These are phyloP conservation scores for Candida montana DNA, from an alignment of 805 yeast genomes.

Conservation along the genomic window DNA sequence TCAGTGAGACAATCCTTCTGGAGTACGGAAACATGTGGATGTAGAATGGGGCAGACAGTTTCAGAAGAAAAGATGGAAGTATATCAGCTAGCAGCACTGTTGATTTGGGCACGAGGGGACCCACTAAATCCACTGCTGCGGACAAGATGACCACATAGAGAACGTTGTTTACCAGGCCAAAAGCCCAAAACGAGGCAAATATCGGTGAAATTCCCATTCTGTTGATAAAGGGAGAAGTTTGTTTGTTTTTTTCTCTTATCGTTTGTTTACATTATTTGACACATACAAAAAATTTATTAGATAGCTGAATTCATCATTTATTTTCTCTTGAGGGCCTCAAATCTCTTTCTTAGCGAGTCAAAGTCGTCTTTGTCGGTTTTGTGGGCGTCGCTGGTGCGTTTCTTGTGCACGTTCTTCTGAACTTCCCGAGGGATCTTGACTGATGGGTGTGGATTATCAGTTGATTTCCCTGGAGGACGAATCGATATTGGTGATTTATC, in stretches of 20 bases:
- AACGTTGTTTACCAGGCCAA: slow-evolving; percentile 85
- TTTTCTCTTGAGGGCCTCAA: slow-evolving; percentile 64
- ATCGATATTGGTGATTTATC: slow-evolving; percentile 36
- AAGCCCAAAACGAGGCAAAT: slow-evolving; percentile 63
- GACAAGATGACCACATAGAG: slow-evolving; percentile 86
- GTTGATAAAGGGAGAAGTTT: no score
- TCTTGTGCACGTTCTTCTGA: slow-evolving; percentile 30
- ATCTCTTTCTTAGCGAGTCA: slow-evolving; percentile 63
- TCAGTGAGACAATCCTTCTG: slow-evolving; percentile 47
- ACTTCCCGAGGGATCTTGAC: slow-evolving; percentile 38
- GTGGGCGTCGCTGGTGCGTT: slow-evolving; percentile 21
- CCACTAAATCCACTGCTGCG: slow-evolving; percentile 90
- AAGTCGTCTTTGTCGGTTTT: slow-evolving; percentile 38
- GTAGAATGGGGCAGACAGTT: slow-evolving; percentile 73
- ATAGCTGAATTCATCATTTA: neutral
- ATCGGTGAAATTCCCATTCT: slow-evolving; percentile 11
- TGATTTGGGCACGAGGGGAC: slow-evolving; percentile 78
- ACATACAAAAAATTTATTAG: neutral
- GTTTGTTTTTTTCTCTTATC: neutral
- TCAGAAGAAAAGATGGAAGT: slow-evolving; percentile 71
- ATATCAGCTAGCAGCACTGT: slow-evolving; percentile 82
- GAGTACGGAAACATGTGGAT: slow-evolving; percentile 60
- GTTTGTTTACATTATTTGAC: neutral
- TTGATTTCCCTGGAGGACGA: slow-evolving; percentile 36
- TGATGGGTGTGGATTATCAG: slow-evolving; percentile 34